Percentiles rank a stretch among this genome's conserved stretches.
Evolutionary conservation across 1,284 basidiomycete species (phyloP).

Genomic region (Phaffia rhodozyma): DNA sequence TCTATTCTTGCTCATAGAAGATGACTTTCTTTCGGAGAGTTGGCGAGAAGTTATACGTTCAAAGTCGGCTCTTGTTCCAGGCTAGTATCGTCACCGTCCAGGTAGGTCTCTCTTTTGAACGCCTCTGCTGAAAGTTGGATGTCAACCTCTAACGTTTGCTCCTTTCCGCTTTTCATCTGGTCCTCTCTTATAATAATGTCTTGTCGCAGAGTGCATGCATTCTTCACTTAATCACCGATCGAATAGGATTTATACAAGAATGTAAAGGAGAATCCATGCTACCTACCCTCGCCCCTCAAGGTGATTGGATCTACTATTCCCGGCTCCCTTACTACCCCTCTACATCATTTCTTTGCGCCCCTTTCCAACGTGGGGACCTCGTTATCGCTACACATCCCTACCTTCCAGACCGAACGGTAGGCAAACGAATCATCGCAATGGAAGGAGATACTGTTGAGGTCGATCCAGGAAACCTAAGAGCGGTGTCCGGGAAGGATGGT

Average conservation of each 20-base stretch:
- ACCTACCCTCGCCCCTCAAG: constrained; percentile 54
- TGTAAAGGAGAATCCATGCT: constrained; percentile 71
- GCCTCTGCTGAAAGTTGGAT: no score
- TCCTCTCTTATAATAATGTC: no score
- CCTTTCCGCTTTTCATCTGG: no score
- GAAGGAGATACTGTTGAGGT: constrained; percentile 82
- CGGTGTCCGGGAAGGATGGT: constrained; percentile 5
- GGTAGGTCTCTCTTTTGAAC: no score
- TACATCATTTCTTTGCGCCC: constrained; percentile 22
- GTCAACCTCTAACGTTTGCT: no score
- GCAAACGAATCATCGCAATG: constrained; percentile 82
- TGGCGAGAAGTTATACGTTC: no score
- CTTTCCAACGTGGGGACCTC: constrained; percentile 58
- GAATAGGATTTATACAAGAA: constrained; percentile 24
- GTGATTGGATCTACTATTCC: constrained; percentile 53
- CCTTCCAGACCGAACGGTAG: constrained; percentile 57
- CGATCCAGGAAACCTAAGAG: constrained; percentile 55
- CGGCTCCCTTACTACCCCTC: constrained; percentile 39
- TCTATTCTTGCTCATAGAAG: no score
- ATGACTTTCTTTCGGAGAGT: no score
- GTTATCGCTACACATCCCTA: constrained; percentile 64
- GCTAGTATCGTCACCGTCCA: no score
- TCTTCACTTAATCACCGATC: constrained; percentile 11
- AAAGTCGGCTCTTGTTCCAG: no score
- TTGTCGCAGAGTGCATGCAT: constrained; percentile 2